Evolutionary conservation across 495 filamentous ascomycete species (phyloP), one percentile per base, ranked within the genome.

Genomic region (Paragyromitra xinjiangensis): DNA sequence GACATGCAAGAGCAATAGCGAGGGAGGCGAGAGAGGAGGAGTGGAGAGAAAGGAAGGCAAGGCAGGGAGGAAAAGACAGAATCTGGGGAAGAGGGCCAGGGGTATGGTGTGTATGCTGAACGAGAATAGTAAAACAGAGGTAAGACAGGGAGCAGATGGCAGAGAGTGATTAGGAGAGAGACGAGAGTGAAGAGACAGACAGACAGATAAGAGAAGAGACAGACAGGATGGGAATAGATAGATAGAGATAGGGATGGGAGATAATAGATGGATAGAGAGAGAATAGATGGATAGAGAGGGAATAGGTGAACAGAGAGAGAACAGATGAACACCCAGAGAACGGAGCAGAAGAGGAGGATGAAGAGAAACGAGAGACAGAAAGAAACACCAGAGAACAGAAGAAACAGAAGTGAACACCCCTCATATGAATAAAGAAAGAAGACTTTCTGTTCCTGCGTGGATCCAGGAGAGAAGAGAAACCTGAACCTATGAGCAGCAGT

Each of bases 21-120:
- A 55, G 34, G 55, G 71, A 65, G 26, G 5, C 59, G 44, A 71
- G 29, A 66, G 48, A 37, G 74, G 48, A 37, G 74, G 61, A 8
- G 39, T 67, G 45, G 44, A 56, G 29, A 59, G 56, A 71, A 16
- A 26, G 12, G 56, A 62, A 69, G 45, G 66, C 3, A 50, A 68
- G 64, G 58, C 3, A 67, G 44, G 69, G 39, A 64, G 71, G 45
- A 68, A 50, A 74, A 65, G 66, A 76, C 39, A 73, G 26, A 78
- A 78, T 69, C 76, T 64, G 73, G 73, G 67, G 78, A 77, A 71
- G 63, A 16, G 19, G 22, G 62, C 70, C 55, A 53, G 39, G 55
- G 69, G 70, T 44, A 42, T 64, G 22, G 29, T 44, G 29, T 34
- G 29, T 34, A 34, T 34, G 29, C 29, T 34, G 29, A 3, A 29